Base-by-base conservation (phyloP, 202 grass and related monocot genomes). In the Hordeum pubiflorum region DNA sequence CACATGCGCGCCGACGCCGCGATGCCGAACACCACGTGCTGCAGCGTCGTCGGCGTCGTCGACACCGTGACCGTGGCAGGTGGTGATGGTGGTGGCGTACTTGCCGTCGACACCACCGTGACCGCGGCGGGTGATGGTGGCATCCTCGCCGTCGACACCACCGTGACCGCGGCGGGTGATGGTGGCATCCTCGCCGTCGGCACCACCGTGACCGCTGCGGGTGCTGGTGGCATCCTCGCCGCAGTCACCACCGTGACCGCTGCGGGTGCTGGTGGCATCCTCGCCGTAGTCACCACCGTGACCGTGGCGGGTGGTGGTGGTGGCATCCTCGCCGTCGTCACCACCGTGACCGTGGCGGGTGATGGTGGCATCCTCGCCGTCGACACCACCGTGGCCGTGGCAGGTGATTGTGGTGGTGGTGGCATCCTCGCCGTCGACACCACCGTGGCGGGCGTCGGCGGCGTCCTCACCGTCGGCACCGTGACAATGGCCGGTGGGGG, bases 21-120 rank as follows among this genome's bases (percentile, higher is more conserved):
- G 59, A 94, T 94, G 74, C 92, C 86, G 33, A 91, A 94, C 31
- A 94, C 92, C 62, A 94, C 75, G 39, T 94, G 92, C 29, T 89
- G 78, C 18, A 94, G 58, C 18, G 84, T 87, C 50, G 89, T 89
- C 43, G 84, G 36, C 36, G 63, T 38, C 40, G 39, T 46, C 3
- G 24, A 17, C 41, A n/a, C 24, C 7, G 14, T 50, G 3, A 50
- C 24, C 22, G 24, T 31, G 69, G 24, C 41, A 18, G 69, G 69
- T 0, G 69, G 52, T 22, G 32, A 15, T 17, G 62, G 52, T 12
- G 32, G 32, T 9, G 32, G 55, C 55, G 55, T 18, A 9, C 20
- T 58, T 1, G 55, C 55, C 9, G 20, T 18, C 20, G 20, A 4
- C 21, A 23, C 21, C 20, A 58, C 9, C 20, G 9, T 58, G 55